phyloP scores from a whole-genome alignment of 176 grass and related monocot genomes.

The Triticum timopheevii region DNA sequence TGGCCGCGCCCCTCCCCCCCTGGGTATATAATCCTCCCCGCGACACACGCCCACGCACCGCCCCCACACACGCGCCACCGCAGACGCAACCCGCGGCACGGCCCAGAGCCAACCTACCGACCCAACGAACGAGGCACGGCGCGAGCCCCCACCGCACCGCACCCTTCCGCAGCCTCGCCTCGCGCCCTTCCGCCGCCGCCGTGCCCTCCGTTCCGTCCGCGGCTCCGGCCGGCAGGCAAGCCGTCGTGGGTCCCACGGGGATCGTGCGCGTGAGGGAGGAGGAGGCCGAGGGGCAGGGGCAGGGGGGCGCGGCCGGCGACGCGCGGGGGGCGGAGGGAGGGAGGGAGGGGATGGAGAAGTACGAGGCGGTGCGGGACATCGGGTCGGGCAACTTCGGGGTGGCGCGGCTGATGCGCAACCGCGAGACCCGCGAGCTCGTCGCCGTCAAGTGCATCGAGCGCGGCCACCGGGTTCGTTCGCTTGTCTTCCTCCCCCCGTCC shows the following conservation, averaged over 20 bases:
- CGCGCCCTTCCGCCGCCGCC: background rate
- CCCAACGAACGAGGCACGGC: background rate
- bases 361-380: slow-evolving; percentile 86
- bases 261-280: background rate
- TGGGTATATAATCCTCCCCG: slow-evolving; percentile 39
- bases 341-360: slow-evolving; percentile 62
- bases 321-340: background rate
- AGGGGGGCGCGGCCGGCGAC: background rate
- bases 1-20: background rate
- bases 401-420: slow-evolving; percentile 79
- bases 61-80: slow-evolving; percentile 7
- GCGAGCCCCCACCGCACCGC: slow-evolving; percentile 20
- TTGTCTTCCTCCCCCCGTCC: too few relatives aligned
- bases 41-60: slow-evolving; percentile 38
- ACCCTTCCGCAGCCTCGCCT: too few relatives aligned
- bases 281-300: background rate
- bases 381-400: slow-evolving; percentile 94
- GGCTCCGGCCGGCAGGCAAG: background rate
- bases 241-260: background rate
- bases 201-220: background rate
- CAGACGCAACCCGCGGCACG: background rate
- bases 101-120: slow-evolving; percentile 19
- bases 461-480: slow-evolving; percentile 53
- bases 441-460: slow-evolving; percentile 94
- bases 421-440: slow-evolving; percentile 82